Evolutionary conservation across 176 grass and related monocot genomes (phyloP).

Genomic region (bread wheat (Triticum aestivum)): IWGSC_CS_RefSeq_v2.1 NC_057802.1:99428950-99429449

Average conservation of each 20-base stretch:
- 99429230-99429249: neutral
- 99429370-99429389: constrained; percentile 86
- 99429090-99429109: neutral
- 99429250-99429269: neutral
- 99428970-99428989: neutral
- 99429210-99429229: neutral
- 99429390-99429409: constrained; percentile 71
- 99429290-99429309: constrained; percentile 40
- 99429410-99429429: constrained; percentile 84
- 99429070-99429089: constrained; percentile 20
- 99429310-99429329: neutral
- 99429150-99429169: neutral
- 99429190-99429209: neutral
- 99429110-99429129: neutral
- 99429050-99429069: neutral
- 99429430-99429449: constrained; percentile 85
- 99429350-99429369: constrained; percentile 50
- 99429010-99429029: neutral
- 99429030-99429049: neutral
- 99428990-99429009: constrained; percentile 33
- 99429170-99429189: neutral
- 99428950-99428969: no score
- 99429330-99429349: constrained; percentile 2
- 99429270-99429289: neutral
- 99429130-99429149: constrained; percentile 37